Conservation (phyloP, 768 basidiomycete genomes). For the Cubamyces sp. region DNA sequence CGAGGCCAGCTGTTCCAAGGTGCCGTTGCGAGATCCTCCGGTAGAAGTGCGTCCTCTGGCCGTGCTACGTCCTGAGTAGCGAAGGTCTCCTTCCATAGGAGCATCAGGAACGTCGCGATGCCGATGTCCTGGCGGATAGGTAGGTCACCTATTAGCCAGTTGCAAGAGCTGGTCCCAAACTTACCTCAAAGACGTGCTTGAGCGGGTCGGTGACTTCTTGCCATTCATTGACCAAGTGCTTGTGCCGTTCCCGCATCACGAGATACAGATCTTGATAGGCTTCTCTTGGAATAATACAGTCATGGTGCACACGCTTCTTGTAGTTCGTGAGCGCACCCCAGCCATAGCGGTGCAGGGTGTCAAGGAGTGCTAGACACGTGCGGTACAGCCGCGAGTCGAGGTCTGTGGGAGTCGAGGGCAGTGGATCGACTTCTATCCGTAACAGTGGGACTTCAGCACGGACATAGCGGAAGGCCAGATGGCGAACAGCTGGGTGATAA, state of each 20-base stretch:
- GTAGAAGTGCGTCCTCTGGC: conserved; percentile 1
- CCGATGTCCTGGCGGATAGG: conserved; percentile 74
- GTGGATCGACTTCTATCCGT: conserved; percentile 62
- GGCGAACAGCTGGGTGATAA: conserved; percentile 84
- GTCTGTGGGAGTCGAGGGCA: conserved; percentile 50
- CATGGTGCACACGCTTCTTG: conserved; percentile 85
- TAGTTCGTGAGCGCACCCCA: conserved; percentile 84
- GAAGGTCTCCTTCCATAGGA: conserved; percentile 77
- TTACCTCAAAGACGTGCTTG: conserved; percentile 89
- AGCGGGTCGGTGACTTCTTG: conserved; percentile 81
- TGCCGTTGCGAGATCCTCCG: conserved; percentile 30
- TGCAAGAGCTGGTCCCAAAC: conserved; percentile 16
- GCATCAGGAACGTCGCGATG: conserved; percentile 90
- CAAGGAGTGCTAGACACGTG: conserved; percentile 79
- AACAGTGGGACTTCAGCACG: conserved; percentile 37
- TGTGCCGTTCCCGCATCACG: conserved; percentile 82
- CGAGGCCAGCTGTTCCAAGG: conserved; percentile 79
- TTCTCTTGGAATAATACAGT: conserved; percentile 75
- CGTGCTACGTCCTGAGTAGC: not conserved
- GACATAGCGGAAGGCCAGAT: conserved; percentile 83
- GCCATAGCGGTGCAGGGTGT: conserved; percentile 86
- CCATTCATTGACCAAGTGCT: conserved; percentile 76
- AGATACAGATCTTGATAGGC: conserved; percentile 91
- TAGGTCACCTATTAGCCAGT: not conserved
- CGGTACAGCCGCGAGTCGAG: conserved; percentile 72